Base-by-base conservation (phyloP, 164 flowering plant genomes). In the Sextonia rubra region DNA sequence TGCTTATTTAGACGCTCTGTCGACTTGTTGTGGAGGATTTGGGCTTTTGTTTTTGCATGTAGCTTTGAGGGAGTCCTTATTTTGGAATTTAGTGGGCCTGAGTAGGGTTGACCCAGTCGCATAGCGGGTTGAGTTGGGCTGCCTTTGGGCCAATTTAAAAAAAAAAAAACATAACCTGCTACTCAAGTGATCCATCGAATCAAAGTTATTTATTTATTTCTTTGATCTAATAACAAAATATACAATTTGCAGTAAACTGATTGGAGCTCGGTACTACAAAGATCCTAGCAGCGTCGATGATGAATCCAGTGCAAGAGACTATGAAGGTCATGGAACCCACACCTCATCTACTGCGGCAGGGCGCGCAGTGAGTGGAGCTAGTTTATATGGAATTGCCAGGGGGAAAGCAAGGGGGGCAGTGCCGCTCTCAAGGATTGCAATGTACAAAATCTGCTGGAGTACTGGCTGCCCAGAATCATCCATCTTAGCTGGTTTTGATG, bases 341-440 rank as follows among this genome's bases (percentile, higher is more conserved):
- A 80, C 85, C 9, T 79, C 91, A n/a, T 87, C 90, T 1, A 87
- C 84, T 5, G 88, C 75, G 23, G 89, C 88, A 0, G 91, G 88
- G 0, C 71, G 66, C 32, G 0, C 18, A 37, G 88, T 87, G 4
- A 52, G 23, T 18, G 32, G 14, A 29, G 85, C 86, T 7, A 82
- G 81, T 64, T 48, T 85, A 20, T 64, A 24, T 2, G 90, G 87
- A 1, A 26, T 84, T 12, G 90, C 87, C 6, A 68, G 88, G 22
- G 93, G 91, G 30, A 87, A 78, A 11, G 90, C 87, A 6, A 68
- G 88, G 22, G 93, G 91, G 30, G 88, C 79, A 11, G 87, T 82
- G 12, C 92, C 92, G 0, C 80, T 84, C 0, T 83, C 93, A 3
- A 82, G 90, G 12, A 72, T 87, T 15, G 86, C 91, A 1, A 76